Conservation (phyloP, 345 rosid genomes). For the Ceriops decandra region DNA sequence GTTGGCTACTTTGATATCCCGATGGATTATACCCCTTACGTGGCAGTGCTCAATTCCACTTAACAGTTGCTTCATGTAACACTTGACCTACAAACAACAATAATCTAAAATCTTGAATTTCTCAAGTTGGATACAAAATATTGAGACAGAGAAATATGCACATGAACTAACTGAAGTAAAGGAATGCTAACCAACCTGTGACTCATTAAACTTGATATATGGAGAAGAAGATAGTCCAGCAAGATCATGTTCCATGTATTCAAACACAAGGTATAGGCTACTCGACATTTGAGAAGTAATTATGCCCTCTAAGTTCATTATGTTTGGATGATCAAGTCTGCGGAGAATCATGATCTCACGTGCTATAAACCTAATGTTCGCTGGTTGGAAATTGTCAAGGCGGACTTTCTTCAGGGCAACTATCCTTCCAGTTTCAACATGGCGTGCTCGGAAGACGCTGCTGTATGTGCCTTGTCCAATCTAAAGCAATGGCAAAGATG, state of each 20-base stretch:
- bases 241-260: constrained; percentile 86
- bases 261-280: constrained; percentile 68
- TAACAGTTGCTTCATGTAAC: constrained; percentile 76
- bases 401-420: constrained; percentile 77
- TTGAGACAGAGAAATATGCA: neutral
- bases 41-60: constrained; percentile 73
- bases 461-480: constrained; percentile 92
- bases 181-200: constrained; percentile 43
- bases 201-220: constrained; percentile 50
- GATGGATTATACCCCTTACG: constrained; percentile 60
- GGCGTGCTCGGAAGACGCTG: constrained; percentile 69
- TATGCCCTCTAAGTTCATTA: constrained; percentile 65
- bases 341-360: constrained; percentile 70
- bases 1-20: constrained; percentile 70
- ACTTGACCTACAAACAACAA: constrained; percentile 45
- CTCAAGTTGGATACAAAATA: neutral
- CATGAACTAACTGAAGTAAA: neutral
- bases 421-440: constrained; percentile 62
- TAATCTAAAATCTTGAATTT: constrained; percentile 12
- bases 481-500: constrained; percentile 23
- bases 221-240: constrained; percentile 59
- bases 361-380: constrained; percentile 80
- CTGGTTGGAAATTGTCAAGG: constrained; percentile 65
- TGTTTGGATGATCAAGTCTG: constrained; percentile 73
- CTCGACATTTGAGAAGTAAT: constrained; percentile 60